phyloP scores from a whole-genome alignment of 495 filamentous ascomycete genomes.

The Talaromyces nanjingensis region DNA sequence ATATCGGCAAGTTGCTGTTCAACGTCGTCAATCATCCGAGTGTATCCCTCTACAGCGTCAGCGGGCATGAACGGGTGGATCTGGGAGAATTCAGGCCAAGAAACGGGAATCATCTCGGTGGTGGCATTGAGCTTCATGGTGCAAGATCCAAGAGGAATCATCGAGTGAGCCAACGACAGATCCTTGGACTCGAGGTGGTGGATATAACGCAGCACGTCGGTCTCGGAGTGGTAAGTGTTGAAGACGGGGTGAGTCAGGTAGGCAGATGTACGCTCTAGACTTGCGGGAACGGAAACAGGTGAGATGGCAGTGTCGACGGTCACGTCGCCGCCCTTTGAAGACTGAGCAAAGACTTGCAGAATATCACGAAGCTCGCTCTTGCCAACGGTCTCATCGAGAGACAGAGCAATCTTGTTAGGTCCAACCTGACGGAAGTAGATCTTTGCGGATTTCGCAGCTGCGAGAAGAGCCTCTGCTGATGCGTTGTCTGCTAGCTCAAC shows the following conservation, averaged over 20 bases:
- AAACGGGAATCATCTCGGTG: constrained; percentile 86
- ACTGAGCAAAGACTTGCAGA: constrained; percentile 47
- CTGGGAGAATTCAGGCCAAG: constrained; percentile 75
- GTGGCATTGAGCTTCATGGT: constrained; percentile 99
- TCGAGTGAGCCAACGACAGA: constrained; percentile 90
- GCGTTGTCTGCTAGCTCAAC: constrained; percentile 48
- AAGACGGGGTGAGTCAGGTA: constrained; percentile 93
- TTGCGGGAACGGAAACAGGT: constrained; percentile 45
- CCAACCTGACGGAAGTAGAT: constrained; percentile 63
- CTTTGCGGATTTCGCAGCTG: constrained; percentile 39
- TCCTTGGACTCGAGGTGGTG: constrained; percentile 93
- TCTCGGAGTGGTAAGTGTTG: constrained; percentile 96
- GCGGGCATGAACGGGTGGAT: constrained; percentile 77
- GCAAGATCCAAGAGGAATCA: constrained; percentile 98
- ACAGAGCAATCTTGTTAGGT: constrained; percentile 54
- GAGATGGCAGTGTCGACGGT: constrained; percentile 39
- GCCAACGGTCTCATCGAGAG: constrained; percentile 67
- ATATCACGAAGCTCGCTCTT: constrained; percentile 54
- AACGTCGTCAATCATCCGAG: constrained; percentile 60
- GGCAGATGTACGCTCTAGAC: constrained; percentile 61
- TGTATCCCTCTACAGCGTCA: constrained; percentile 61
- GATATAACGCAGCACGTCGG: constrained; percentile 91
- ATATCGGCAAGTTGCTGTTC: constrained; percentile 74
- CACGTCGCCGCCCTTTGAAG: constrained; percentile 25
- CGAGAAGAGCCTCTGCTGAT: constrained; percentile 44